These are phyloP conservation scores for Sordariomycetes sp. DNA, from an alignment of 2,329 filamentous ascomycete species.

Conservation along the genomic window DNA sequence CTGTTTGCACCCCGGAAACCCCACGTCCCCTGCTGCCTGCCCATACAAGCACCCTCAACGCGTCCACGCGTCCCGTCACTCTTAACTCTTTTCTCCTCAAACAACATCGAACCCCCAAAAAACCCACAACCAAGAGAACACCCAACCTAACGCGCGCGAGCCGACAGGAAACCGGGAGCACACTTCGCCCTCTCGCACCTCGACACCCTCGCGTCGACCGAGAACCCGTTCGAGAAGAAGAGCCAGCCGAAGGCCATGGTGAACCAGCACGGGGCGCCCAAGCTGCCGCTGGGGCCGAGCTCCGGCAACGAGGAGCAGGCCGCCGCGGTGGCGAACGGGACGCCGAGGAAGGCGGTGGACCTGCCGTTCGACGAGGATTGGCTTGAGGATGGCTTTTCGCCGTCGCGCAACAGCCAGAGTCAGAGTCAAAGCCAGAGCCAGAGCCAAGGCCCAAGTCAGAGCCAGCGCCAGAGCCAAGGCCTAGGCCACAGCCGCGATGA, in stretches of 20 bases:
- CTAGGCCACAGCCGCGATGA: constrained; percentile 2
- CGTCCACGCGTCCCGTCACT: not conserved
- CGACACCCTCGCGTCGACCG: constrained; percentile 7
- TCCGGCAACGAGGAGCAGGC: constrained; percentile 19
- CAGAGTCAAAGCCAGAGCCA: not conserved
- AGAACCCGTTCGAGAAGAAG: constrained; percentile 7
- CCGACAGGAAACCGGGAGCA: constrained; percentile 3
- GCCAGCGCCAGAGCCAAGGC: not conserved
- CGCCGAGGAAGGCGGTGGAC: constrained; percentile 13
- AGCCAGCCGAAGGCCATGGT: constrained; percentile 23
- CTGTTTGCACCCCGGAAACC: not conserved
- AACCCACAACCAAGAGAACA: not conserved
- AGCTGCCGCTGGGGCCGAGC: constrained; percentile 28
- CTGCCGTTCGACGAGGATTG: constrained; percentile 3
- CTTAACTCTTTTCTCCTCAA: not conserved
- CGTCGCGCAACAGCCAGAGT: not conserved
- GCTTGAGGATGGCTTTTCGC: constrained; percentile 13
- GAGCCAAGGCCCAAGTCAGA: constrained; percentile 1
- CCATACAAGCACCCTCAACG: not conserved
- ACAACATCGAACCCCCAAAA: not conserved
- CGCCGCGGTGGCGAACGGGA: constrained; percentile 17
- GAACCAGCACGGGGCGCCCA: constrained; percentile 34
- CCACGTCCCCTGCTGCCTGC: not conserved
- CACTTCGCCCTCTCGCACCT: constrained; percentile 6
- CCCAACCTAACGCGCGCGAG: not conserved